Base-by-base conservation (phyloP, 768 basidiomycete genomes). In the Paxillus rubicundulus region DNA sequence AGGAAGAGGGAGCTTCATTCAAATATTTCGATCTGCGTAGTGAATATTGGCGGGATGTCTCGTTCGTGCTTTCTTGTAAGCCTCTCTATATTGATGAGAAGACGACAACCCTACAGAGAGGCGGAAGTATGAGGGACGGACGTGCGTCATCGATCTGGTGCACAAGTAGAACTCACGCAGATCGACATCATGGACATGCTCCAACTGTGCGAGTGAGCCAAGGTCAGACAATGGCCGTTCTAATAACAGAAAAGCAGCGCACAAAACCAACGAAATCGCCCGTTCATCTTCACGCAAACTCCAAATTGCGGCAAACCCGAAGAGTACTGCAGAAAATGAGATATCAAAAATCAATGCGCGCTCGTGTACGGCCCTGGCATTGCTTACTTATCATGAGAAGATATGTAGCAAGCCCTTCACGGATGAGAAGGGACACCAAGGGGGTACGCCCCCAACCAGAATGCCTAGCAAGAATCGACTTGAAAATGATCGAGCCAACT, bases 371-470 rank as follows among this genome's bases (percentile, higher is more conserved):
- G 5, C 33, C 33, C 13, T 12, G 5, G 33, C 7, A 14, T 14
- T 33, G 33, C 49, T 28, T 46, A 76, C 77, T 53, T 45, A 74
- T 74, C 5, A 76, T 57, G 4, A 76, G 52, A 36, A 74, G 52
- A 58, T 76, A 78, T 1, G 74, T 74, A 73, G 74, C 76, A 4
- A 70, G 76, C 12, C 76, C 75, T 58, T 78, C 77, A 14, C 75
- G 69, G 61, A 75, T 71, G 14, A 77, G 60, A 20, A 77, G 53
- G 5, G 61, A 38, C 17, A 77, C 60, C 7, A 78, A 55, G 0
- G 73, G 75, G 14, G 72, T 70, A 45, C 73, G 65, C 14, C 72
- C 73, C 74, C 73, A 75, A 13, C 74, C 74, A 2, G 63, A 61
- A 21, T 70, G 70, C n/a, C 70, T 54, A 9, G 72, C 68, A 16